Percentiles rank a stretch among this genome's conserved stretches.
Evolutionary conservation across 1,284 basidiomycete species (phyloP).

Genomic region (Cutaneotrichosporon sp.): DNA sequence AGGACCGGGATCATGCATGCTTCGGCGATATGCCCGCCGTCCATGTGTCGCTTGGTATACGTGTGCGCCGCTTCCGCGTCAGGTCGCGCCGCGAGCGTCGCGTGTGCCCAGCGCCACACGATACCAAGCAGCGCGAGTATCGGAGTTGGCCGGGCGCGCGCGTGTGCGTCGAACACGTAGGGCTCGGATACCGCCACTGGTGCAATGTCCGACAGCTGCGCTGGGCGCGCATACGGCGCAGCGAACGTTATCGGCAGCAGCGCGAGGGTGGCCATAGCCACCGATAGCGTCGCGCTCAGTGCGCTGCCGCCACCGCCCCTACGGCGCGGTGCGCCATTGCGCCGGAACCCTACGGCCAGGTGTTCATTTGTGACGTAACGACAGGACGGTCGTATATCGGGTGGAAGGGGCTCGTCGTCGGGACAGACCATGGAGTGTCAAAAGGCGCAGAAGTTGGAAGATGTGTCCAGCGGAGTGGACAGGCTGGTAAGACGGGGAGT

Average conservation of each 20-base stretch:
- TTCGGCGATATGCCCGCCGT: conserved; percentile 24
- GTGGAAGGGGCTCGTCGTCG: conserved; percentile 2
- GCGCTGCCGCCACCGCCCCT: too few relatives aligned
- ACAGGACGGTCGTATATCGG: conserved; percentile 7
- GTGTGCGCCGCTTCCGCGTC: neutral
- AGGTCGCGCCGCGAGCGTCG: neutral
- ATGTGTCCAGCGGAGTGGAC: too few relatives aligned
- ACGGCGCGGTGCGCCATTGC: too few relatives aligned
- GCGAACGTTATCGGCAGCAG: neutral
- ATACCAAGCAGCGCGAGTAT: neutral
- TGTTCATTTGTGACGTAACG: neutral
- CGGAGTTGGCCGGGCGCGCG: neutral
- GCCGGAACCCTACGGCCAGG: neutral
- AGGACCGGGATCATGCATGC: conserved; percentile 56
- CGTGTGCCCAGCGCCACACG: neutral
- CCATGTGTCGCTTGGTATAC: conserved; percentile 3
- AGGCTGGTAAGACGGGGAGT: too few relatives aligned
- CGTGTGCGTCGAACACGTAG: too few relatives aligned
- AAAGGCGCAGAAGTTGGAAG: too few relatives aligned
- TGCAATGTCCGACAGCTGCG: too few relatives aligned
- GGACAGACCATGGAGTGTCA: too few relatives aligned
- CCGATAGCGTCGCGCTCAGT: too few relatives aligned
- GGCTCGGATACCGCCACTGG: too few relatives aligned
- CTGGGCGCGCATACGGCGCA: neutral
- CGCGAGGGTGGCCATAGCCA: too few relatives aligned